Base-by-base conservation (phyloP, 345 rosid species). In the Populus simonii region DNA sequence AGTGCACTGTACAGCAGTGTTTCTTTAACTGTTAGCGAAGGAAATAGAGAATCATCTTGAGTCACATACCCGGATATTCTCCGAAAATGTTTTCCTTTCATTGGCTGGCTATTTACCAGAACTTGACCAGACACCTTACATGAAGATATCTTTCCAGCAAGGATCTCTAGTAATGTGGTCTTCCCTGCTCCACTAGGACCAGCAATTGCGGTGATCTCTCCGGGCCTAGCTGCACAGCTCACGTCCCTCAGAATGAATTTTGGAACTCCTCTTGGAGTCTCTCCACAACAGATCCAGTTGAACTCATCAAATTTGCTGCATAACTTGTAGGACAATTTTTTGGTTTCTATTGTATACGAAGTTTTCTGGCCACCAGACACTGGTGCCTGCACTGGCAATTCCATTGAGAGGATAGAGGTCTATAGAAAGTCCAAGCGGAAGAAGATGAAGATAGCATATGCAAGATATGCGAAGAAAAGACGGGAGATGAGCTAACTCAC, bases 121-220 rank as follows among this genome's bases (percentile, higher is more conserved):
- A 92, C 91, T 72, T 89, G 88, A 43, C 93, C 94, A 1, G 90
- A 83, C 17, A 84, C 89, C 66, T 76, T 79, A 29, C 83, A 72
- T 6, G 61, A 84, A 2, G 86, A 80, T 31, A 89, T 82, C 78
- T 87, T 90, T 18, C 97, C 97, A 0, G 97, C 97, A 57, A 94
- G 96, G 77, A 92, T 88, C 84, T 95, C 94, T 1, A 95, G 89
- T 85, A 95, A 79, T 2, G 99, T 90, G 3, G 98, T 93, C 77
- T 94, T 94, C 36, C 97, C 98, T 0, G 97, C 98, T 6, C 98
- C 98, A 68, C 98, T 94, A 8, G 98, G 94, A 59, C 98, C 98
- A 0, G 94, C 93, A 15, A 94, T 90, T 0, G 94, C 94, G 0
- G 97, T 90, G 55, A 93, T 79, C 87, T 93, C 90, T 0, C 85